These are phyloP conservation scores for Diaporthe capsici DNA, from an alignment of 2,329 filamentous ascomycete species.

Conservation along the genomic window DNA sequence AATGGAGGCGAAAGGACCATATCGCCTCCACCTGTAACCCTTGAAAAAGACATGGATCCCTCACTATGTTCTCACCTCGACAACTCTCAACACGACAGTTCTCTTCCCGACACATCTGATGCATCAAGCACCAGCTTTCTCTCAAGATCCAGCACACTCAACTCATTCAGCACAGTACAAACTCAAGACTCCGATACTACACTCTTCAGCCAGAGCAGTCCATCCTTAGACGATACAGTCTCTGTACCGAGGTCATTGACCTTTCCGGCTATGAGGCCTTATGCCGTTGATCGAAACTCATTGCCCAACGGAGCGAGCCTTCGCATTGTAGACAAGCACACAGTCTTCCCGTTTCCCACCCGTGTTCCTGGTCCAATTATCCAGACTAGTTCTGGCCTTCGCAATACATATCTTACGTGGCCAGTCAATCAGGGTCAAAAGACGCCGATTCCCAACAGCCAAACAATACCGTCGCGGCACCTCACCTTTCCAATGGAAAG, in stretches of 20 bases:
- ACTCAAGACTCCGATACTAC: background rate
- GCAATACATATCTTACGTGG: too few relatives aligned
- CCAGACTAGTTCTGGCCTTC: too few relatives aligned
- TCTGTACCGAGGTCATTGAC: background rate
- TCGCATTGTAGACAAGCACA: background rate
- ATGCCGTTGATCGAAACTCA: background rate
- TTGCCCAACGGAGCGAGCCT: background rate
- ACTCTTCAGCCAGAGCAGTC: background rate
- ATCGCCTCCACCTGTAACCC: background rate
- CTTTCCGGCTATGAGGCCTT: background rate
- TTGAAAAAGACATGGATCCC: slow-evolving; percentile 19
- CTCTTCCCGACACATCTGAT: background rate
- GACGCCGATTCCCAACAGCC: too few relatives aligned
- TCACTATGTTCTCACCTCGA: too few relatives aligned
- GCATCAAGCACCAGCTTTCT: background rate
- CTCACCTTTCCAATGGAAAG: too few relatives aligned
- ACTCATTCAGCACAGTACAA: background rate
- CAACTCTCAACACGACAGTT: background rate
- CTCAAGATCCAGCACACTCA: slow-evolving; percentile 7
- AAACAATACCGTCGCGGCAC: too few relatives aligned
- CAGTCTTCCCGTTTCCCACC: background rate
- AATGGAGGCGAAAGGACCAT: background rate
- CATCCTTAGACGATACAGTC: background rate
- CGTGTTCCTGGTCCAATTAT: too few relatives aligned
- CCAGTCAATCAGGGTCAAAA: too few relatives aligned